A percentile compares a stretch with the other conserved stretches of the same genome.
Conservation (phyloP, 192 early-diverging fungal species). For the Coemansia sp. region DNA sequence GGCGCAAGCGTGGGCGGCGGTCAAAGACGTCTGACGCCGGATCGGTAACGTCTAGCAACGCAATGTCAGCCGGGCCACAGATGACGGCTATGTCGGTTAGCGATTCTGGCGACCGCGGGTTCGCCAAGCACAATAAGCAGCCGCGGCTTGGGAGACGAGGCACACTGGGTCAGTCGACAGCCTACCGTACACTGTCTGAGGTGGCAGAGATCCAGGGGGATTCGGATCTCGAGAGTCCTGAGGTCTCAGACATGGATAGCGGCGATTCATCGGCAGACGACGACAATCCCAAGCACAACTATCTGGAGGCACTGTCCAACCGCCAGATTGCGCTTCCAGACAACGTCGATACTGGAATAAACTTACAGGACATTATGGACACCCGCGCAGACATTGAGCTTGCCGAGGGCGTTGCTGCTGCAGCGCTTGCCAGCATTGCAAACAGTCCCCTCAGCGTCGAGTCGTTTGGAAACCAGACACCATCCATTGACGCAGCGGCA, state of each 20-base stretch:
- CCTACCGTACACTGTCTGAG: background rate
- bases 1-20: slow-evolving; percentile 41
- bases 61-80: background rate
- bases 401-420: slow-evolving; percentile 18
- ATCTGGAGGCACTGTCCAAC: slow-evolving; percentile 42
- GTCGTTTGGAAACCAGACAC: background rate
- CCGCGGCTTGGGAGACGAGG: slow-evolving; percentile 14
- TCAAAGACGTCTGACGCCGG: slow-evolving; percentile 19
- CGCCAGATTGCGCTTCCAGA: slow-evolving; percentile 52
- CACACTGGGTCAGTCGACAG: background rate
- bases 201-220: background rate
- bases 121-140: slow-evolving; percentile 14
- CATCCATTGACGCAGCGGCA: background rate
- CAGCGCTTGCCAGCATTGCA: slow-evolving; percentile 18
- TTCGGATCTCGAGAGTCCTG: slow-evolving; percentile 12
- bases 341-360: slow-evolving; percentile 14
- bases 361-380: slow-evolving; percentile 21
- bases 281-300: slow-evolving; percentile 7
- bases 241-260: slow-evolving; percentile 25
- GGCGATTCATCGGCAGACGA: slow-evolving; percentile 19
- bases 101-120: slow-evolving; percentile 8
- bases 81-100: slow-evolving; percentile 3
- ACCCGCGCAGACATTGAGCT: slow-evolving; percentile 13
- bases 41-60: slow-evolving; percentile 18
- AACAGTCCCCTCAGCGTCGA: slow-evolving; percentile 3